Evolutionary conservation across 176 grass and related monocot species (phyloP).

Genomic region (Cenchrus fungigraminus): DNA sequence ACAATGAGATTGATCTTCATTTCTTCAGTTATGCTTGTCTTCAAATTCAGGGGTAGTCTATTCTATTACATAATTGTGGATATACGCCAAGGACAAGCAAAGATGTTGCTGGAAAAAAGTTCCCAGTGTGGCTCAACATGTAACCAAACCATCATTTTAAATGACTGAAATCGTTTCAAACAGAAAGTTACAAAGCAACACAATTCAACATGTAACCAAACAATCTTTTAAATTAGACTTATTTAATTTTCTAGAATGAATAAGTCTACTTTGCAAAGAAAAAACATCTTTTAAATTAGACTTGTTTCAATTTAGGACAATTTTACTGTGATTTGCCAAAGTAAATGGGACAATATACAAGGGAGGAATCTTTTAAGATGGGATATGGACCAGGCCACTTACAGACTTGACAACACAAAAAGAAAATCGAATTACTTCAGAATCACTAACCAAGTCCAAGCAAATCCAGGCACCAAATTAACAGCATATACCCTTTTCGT

Average conservation of each 20-base stretch:
- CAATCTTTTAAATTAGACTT: no score
- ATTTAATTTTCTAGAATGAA: no score
- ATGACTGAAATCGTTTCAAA: neutral
- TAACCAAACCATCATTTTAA: neutral
- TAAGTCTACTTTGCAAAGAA: neutral
- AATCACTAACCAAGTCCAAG: neutral
- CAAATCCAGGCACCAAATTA: neutral
- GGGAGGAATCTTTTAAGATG: neutral
- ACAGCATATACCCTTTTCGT: neutral
- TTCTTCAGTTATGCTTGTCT: neutral
- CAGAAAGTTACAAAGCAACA: neutral
- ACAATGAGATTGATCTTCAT: neutral
- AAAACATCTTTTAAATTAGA: neutral
- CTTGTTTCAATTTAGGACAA: neutral
- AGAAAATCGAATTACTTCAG: neutral
- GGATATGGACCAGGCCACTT: neutral
- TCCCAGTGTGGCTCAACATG: neutral
- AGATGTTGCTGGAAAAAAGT: neutral
- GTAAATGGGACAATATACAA: neutral
- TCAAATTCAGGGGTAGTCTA: neutral
- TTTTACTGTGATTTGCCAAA: neutral
- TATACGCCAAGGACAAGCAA: neutral
- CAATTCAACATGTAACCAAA: no score
- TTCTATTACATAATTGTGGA: neutral
- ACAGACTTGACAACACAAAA: neutral